Evolutionary conservation across 73 alveolate genomes (phyloP), one percentile per base, ranked within the genome.

Genomic region (Uronychia binucleata): DNA sequence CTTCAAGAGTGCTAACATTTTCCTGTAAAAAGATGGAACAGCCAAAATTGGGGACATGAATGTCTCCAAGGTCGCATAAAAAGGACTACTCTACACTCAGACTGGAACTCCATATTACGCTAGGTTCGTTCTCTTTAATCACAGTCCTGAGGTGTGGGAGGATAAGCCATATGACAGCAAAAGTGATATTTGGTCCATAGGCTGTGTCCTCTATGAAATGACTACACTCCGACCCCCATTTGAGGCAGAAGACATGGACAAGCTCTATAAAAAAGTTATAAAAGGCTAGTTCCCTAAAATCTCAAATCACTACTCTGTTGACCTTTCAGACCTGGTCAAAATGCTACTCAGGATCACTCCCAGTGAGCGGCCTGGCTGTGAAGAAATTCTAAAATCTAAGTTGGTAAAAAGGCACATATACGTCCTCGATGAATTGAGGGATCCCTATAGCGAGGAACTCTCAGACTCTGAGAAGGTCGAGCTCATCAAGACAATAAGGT

Each of bases 1-100:
- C 19, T 87, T 97, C 59, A 97, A 97, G 90, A 91, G 98, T 92
- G 98, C 98, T n/a, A 94, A 94, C 83, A 88, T 93, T 34, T 93
- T 93, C 86, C 85, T 93, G 81, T 88, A 81, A 58, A 80, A 74
- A 46, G 94, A 93, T 89, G 90, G 91, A 33, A 93, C 88, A 0
- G 97, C 93, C 0, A 93, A 92, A 85, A 81, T 92, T 81, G 97
- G 97, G 13, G 97, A 92, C 86, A 85, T 92, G 87, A 92, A 92
- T 81, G 97, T 92, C 78, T 89, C 95, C 28, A 92, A 92, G 85
- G 77, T 85, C n/a, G 92, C 97, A 76, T 58, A 81, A 5, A 13
- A 92, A 26, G 97, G 97, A 0, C 60, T 92, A 58, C 35, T 57
- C 30, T 81, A 58, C 88, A 81, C 88, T 1, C 75, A 58, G n/a